phyloP scores from a whole-genome alignment of 345 rosid genomes.

The Moricandia arvensis region DNA sequence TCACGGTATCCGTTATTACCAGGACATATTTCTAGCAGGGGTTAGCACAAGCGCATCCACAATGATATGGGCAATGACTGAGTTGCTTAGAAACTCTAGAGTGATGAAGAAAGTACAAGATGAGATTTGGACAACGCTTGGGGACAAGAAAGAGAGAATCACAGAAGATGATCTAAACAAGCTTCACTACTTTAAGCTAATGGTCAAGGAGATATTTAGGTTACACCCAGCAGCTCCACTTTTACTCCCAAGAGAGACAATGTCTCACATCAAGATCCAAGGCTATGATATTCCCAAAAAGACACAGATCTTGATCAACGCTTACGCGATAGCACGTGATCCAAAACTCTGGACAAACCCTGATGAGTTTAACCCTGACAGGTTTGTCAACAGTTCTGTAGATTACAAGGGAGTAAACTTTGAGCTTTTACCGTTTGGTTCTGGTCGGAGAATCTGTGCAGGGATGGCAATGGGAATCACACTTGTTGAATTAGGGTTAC shows the following conservation, averaged over 20 bases:
- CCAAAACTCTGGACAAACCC: conserved; percentile 44
- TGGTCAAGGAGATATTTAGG: conserved; percentile 51
- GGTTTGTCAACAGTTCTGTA: conserved; percentile 38
- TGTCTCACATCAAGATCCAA: conserved; percentile 33
- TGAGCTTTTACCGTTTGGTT: conserved; percentile 49
- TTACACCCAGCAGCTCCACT: conserved; percentile 56
- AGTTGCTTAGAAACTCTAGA: conserved; percentile 14
- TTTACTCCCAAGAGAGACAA: conserved; percentile 43
- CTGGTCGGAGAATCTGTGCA: conserved; percentile 37
- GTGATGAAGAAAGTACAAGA: conserved; percentile 31
- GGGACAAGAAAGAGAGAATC: conserved; percentile 27
- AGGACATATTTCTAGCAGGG: conserved; percentile 48
- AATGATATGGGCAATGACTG: conserved; percentile 10
- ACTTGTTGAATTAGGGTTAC: conserved; percentile 12
- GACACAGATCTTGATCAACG: conserved; percentile 42
- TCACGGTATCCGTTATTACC: background rate
- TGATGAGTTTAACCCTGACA: conserved; percentile 45
- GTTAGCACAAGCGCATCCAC: conserved; percentile 34
- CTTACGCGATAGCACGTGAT: conserved; percentile 49
- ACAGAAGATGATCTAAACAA: conserved; percentile 36
- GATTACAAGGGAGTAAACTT: conserved; percentile 48
- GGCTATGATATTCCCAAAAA: conserved; percentile 42
- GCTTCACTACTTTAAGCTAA: conserved; percentile 42
- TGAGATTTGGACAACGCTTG: background rate
- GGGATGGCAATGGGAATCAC: conserved; percentile 27